A percentile compares a stretch with the other conserved stretches of the same genome.
These are phyloP conservation scores for Grosmannia serpens DNA, from an alignment of 2,329 filamentous ascomycete genomes.

Conservation along the genomic window DNA sequence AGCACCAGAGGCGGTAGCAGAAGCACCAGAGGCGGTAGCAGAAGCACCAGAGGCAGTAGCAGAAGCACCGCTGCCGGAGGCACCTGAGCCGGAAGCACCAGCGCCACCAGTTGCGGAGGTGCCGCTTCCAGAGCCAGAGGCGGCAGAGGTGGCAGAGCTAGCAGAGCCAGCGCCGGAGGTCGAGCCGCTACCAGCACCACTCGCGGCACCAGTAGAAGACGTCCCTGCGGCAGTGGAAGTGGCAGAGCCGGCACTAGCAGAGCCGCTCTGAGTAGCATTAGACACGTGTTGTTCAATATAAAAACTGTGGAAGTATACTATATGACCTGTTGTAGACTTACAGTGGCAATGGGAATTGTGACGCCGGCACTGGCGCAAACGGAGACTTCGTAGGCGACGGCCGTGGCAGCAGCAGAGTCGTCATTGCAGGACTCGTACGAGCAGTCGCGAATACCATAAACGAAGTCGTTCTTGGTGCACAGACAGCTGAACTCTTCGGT, in stretches of 20 bases:
- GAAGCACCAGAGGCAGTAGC: not conserved
- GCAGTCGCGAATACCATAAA: constrained; percentile 41
- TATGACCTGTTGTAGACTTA: constrained; percentile 6
- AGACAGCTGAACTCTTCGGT: constrained; percentile 31
- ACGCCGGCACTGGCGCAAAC: constrained; percentile 27
- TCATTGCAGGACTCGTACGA: constrained; percentile 28
- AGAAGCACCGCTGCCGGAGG: not conserved
- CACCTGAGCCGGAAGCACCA: not conserved
- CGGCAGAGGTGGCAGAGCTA: not conserved
- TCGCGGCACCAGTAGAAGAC: not conserved
- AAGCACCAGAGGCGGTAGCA: not conserved
- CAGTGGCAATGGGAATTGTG: constrained; percentile 20
- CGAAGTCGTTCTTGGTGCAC: constrained; percentile 34
- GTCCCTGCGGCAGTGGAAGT: not conserved
- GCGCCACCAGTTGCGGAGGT: not conserved
- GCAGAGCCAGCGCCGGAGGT: not conserved
- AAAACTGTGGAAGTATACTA: no score
- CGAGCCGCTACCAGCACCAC: not conserved
- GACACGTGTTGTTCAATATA: not conserved
- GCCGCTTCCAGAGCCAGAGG: not conserved
- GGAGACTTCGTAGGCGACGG: constrained; percentile 26
- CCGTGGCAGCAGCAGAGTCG: constrained; percentile 21
- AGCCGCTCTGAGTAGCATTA: not conserved
- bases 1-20: not conserved
- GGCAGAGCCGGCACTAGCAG: constrained; percentile 10